Evolutionary conservation across 2,329 filamentous ascomycete species (phyloP).

Genomic region (Talaromyces rugulosus): DNA sequence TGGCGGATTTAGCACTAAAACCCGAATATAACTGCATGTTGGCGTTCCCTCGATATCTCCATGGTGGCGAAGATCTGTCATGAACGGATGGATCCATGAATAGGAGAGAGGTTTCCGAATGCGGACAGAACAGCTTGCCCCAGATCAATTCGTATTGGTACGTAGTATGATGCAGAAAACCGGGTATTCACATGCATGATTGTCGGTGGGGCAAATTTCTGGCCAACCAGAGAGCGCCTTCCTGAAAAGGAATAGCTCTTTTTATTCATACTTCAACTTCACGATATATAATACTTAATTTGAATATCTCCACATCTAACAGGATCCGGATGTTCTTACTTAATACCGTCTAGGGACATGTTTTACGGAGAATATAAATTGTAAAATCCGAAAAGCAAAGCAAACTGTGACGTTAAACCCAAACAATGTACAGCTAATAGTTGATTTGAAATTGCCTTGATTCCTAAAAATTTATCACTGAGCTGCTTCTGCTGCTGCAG

Average conservation of each 20-base stretch:
- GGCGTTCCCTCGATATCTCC: background rate
- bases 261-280: background rate
- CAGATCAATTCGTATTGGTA: background rate
- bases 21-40: background rate
- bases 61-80: background rate
- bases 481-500: constrained; percentile 8
- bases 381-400: background rate
- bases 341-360: background rate
- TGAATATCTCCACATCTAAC: too few species aligned
- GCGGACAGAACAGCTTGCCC: background rate
- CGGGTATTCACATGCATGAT: background rate
- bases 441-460: background rate
- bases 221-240: background rate
- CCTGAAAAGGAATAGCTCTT: background rate
- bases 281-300: too few species aligned
- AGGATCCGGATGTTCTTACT: too few species aligned
- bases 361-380: background rate
- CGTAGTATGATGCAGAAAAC: background rate
- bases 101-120: background rate
- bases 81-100: background rate
- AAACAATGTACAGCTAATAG: background rate
- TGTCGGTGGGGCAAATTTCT: background rate
- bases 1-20: background rate
- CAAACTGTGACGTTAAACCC: background rate
- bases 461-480: background rate